Evolutionary conservation across 129 eudicot genomes (phyloP), one percentile per base, ranked within the genome.

Genomic region (Sambucus nigra): DNA sequence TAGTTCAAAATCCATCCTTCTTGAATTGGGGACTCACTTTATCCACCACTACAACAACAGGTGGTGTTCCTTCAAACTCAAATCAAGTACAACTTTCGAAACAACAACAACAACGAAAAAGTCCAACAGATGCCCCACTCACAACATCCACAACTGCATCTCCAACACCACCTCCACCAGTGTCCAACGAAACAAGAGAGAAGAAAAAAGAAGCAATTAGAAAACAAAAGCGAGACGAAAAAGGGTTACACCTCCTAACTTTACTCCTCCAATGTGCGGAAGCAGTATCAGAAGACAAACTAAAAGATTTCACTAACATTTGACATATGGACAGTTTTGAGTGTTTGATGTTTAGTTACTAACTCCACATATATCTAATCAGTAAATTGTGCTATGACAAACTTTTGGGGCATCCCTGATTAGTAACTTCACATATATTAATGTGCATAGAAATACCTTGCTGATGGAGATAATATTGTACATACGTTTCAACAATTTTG

Each of bases 251-350:
- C 70, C 80, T 92, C 19, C 80, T 92, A 5, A 80, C 95, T 4
- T 61, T 92, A 44, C 84, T 92, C 28, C 54, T 92, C 23, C 95
- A 86, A 41, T 92, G 99, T 16, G 99, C 99, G 0, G 99, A 92
- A 42, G 87, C 99, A 0, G 96, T 92, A 13, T 70, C 99, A 5
- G 80, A 76, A 0, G 92, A 92, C 22, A 74, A 86, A 20, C 56
- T 74, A 19, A 96, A 86, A n/a, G 96, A 80, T n/a, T n/a, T n/a
- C n/a, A n/a, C n/a, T n/a, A n/a, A n/a, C n/a, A n/a, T n/a, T n/a
- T n/a, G n/a, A n/a, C n/a, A n/a, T n/a, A n/a, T n/a, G n/a, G n/a
- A n/a, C n/a, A n/a, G n/a, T n/a, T n/a, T n/a, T n/a, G n/a, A n/a
- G n/a, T n/a, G n/a, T n/a, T n/a, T n/a, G n/a, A n/a, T n/a, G n/a